Evolutionary conservation across 805 yeast genomes (phyloP).

Genomic region (Myxozyma udenii): DNA sequence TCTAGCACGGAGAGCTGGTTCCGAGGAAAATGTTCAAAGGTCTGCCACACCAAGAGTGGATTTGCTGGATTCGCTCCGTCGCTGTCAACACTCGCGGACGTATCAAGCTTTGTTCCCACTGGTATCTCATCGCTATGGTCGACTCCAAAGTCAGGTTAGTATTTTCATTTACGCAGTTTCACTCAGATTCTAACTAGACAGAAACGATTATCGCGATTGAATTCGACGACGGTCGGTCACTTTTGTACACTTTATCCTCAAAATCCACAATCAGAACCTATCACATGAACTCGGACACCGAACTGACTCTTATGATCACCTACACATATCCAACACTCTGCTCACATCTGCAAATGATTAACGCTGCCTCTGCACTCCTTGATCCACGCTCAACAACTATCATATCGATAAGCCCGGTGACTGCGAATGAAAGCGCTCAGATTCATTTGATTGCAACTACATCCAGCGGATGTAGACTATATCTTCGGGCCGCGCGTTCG

Average conservation of each 20-base stretch:
- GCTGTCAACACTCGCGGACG: constrained; percentile 25
- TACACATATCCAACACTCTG: constrained; percentile 35
- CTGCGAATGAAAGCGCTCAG: constrained; percentile 62
- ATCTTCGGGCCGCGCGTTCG: constrained; percentile 49
- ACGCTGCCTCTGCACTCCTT: constrained; percentile 30
- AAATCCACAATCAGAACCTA: constrained; percentile 80
- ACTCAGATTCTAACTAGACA: constrained; percentile 40
- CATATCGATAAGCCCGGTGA: constrained; percentile 59
- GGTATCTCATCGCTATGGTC: constrained; percentile 11
- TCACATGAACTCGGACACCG: constrained; percentile 46
- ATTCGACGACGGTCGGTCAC: constrained; percentile 72
- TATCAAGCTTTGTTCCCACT: constrained; percentile 21
- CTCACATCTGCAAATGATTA: constrained; percentile 36
- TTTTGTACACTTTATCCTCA: constrained; percentile 78
- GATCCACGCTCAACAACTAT: constrained; percentile 38
- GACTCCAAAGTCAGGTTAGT: constrained; percentile 12
- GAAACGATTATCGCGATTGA: constrained; percentile 64
- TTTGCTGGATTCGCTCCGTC: constrained; percentile 52
- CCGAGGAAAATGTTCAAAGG: constrained; percentile 74
- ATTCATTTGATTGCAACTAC: constrained; percentile 76
- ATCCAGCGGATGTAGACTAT: constrained; percentile 76
- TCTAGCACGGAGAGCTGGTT: constrained; percentile 84
- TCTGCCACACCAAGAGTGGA: constrained; percentile 72
- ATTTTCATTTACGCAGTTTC: no score
- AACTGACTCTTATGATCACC: constrained; percentile 39